phyloP scores from a whole-genome alignment of 768 basidiomycete genomes.

The Naganishia vaughanmartiniae region DNA sequence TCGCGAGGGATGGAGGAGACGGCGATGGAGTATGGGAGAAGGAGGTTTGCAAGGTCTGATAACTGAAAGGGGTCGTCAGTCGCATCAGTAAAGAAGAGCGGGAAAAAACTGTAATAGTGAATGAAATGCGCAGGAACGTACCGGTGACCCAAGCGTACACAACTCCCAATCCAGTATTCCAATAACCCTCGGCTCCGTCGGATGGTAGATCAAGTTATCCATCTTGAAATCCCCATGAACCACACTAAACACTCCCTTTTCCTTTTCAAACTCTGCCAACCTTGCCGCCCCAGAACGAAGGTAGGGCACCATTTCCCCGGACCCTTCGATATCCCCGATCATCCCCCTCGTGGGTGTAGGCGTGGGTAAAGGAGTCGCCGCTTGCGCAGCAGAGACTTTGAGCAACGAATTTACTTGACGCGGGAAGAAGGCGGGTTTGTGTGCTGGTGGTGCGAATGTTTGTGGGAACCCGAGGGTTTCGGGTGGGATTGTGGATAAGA shows the following conservation, averaged over 20 bases:
- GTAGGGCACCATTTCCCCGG: slow-evolving; percentile 52
- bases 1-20: background rate
- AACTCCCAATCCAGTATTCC: slow-evolving; percentile 98
- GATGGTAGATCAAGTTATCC: slow-evolving; percentile 91
- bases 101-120: background rate
- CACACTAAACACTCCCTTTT: slow-evolving; percentile 65
- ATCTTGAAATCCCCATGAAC: slow-evolving; percentile 98
- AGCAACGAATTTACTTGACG: slow-evolving; percentile 88
- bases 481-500: slow-evolving; percentile 59
- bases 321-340: slow-evolving; percentile 72
- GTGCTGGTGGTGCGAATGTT: slow-evolving; percentile 43
- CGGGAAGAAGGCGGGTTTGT: slow-evolving; percentile 69
- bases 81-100: background rate
- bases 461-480: slow-evolving; percentile 62
- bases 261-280: slow-evolving; percentile 68
- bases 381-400: slow-evolving; percentile 75
- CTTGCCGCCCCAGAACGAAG: slow-evolving; percentile 52
- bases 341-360: slow-evolving; percentile 59
- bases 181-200: slow-evolving; percentile 83
- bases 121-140: slow-evolving; percentile 52
- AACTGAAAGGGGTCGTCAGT: slow-evolving; percentile 54
- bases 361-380: slow-evolving; percentile 54
- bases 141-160: slow-evolving; percentile 88
- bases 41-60: slow-evolving; percentile 85
- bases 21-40: slow-evolving; percentile 55